Base-by-base conservation (phyloP, 2,329 filamentous ascomycete genomes). In the Fusarium multiceps region DNA sequence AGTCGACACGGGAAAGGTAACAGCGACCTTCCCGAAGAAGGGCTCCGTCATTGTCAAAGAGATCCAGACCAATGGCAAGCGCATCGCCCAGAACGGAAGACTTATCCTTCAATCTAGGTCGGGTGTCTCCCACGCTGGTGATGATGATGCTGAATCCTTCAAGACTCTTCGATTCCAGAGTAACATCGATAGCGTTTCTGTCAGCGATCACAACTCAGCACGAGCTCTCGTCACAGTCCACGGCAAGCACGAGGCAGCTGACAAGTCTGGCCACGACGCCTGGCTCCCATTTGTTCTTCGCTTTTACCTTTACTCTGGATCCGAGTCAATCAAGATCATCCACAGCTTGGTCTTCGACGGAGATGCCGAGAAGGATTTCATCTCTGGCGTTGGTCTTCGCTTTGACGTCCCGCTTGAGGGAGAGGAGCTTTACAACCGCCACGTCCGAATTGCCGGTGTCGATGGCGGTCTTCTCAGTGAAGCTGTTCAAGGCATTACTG, bases 261-360 rank as follows among this genome's bases (percentile, higher is more conserved):
- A 55, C 3, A 65, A 73, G 21, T 74, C 76, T 11, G 68, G 76
- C 2, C 68, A 75, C 9, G 78, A 77, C 4, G 78, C 83, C 18
- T 88, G 85, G 85, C 78, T 89, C 3, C 86, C 84, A 0, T 90
- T 84, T 32, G 72, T 76, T 0, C 51, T 77, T 4, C 83, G 88
- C 2, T 88, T 89, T 68, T 90, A 90, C 62, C 76, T 90, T 0
- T 89, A 89, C 70, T 81, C 84, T 30, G 80, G 85, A 64, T 89
- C 88, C 0, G 83, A 87, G 46, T 81, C 85, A 0, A 84, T 90
- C 43, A 81, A 83, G 37, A 78, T 87, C 1, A 78, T 89, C 0
- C 88, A 90, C 71, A 87, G 82, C 23, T 77, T 89, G n/a, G 76
- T 88, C 4, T 88, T 85, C 54, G 86, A 89, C 42, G 84, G 83